These are phyloP conservation scores for Russula earlei DNA, from an alignment of 768 basidiomycete species.

Conservation along the genomic window DNA sequence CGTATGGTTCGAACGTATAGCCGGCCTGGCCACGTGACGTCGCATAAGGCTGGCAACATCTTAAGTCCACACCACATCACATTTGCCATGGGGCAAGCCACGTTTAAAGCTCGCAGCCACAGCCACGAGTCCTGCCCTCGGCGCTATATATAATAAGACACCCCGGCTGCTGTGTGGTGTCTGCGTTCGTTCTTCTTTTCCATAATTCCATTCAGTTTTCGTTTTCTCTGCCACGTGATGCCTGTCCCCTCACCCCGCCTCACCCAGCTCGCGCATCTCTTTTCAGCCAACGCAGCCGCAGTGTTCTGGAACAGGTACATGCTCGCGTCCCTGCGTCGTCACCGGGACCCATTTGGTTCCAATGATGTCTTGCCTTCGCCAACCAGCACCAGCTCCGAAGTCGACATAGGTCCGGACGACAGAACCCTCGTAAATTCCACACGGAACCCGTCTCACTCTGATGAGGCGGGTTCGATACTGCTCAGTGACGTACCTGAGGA, in stretches of 20 bases:
- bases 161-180: constrained; percentile 1
- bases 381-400: background rate
- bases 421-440: constrained; percentile 9
- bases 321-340: background rate
- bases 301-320: background rate
- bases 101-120: no score
- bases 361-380: background rate
- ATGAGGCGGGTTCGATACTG: background rate
- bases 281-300: constrained; percentile 1
- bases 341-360: background rate
- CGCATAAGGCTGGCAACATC: no score
- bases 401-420: constrained; percentile 9
- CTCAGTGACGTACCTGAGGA: background rate
- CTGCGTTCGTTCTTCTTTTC: constrained; percentile 1
- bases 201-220: background rate
- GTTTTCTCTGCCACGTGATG: constrained; percentile 11
- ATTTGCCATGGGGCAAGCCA: constrained; percentile 4
- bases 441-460: background rate
- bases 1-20: constrained; percentile 65
- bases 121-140: constrained; percentile 7
- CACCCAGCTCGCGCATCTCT: constrained; percentile 3
- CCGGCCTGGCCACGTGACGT: no score
- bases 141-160: constrained; percentile 10
- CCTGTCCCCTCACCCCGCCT: constrained; percentile 7
- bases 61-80: constrained; percentile 1